Evolutionary conservation across 805 yeast species (phyloP), one percentile per base, ranked within the genome.

Genomic region (Candida nitratophila): DNA sequence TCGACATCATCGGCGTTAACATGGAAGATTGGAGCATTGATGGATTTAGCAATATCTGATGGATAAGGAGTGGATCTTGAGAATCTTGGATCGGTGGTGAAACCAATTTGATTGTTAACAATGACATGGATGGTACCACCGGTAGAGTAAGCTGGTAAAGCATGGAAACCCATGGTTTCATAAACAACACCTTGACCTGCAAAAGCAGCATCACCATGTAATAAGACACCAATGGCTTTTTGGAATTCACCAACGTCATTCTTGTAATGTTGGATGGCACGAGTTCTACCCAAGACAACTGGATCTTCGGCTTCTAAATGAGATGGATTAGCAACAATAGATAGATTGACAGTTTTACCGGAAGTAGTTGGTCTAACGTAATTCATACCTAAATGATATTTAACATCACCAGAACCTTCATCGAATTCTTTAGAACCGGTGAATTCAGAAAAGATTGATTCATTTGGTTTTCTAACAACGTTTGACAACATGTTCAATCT

Each of bases 261-360:
- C 73, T 91, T 91, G 71, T 79, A 85, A 62, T 88, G 95, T 69
- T 86, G 93, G 52, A 90, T 81, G 53, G 99, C 95, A 72, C 99
- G 83, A 39, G 97, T 87, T 77, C 95, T 86, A 69, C 99, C 99
- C 61, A 93, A 76, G 44, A 93, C 99, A 53, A 93, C 97, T 48
- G 98, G 97, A 68, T 93, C 99, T 71, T 90, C 97, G 48, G 99
- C 95, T 74, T 93, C 99, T 70, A 93, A 80, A 73, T 93, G 99
- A 40, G 98, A 91, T 50, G 99, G 99, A 69, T 93, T 93, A 50
- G 99, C 99, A 50, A 93, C 99, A 53, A 93, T 74, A 29, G 98
- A 90, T 60, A 93, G 73, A 73, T 90, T 90, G 53, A 93, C 97
- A 63, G 81, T 86, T 69, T 89, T 89, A 67, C 99, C 99, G 24